A percentile compares a stretch with the other conserved stretches of the same genome.
These are phyloP conservation scores for Parmales sp. DNA, from an alignment of 108 stramenopile species.

Conservation along the genomic window DNA sequence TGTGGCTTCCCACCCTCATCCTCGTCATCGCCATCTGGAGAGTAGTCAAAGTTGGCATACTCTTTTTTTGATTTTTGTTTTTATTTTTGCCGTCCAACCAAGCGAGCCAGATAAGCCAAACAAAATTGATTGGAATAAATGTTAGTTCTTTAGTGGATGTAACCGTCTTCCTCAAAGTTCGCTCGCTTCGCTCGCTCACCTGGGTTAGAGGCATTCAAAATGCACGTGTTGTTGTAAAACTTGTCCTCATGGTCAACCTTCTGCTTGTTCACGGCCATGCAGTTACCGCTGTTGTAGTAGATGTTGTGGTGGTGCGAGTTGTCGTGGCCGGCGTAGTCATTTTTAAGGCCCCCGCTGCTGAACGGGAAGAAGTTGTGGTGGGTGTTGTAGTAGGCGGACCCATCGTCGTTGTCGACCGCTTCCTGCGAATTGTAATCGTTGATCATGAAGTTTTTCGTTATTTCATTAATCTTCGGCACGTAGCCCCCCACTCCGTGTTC, in stretches of 20 bases:
- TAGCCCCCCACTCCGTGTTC: neutral
- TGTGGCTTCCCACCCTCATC: too few species aligned
- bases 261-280: neutral
- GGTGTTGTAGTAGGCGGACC: neutral
- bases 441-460: neutral
- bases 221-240: slow-evolving; percentile 3
- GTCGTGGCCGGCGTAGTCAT: slow-evolving; percentile 19
- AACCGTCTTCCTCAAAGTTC: too few species aligned
- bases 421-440: neutral
- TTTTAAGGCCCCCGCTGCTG: slow-evolving; percentile 13
- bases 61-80: too few species aligned
- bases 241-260: neutral
- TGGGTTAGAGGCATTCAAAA: too few species aligned
- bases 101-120: too few species aligned
- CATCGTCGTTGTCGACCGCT: slow-evolving; percentile 14
- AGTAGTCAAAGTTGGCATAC: too few species aligned
- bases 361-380: neutral
- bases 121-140: too few species aligned
- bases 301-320: slow-evolving; percentile 5
- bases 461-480: neutral
- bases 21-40: too few species aligned
- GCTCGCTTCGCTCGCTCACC: too few species aligned
- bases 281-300: too few species aligned
- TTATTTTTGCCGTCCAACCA: too few species aligned
- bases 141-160: too few species aligned